Conservation (phyloP, 2,329 filamentous ascomycete species). For the Domatiomyces catenatus region DNA sequence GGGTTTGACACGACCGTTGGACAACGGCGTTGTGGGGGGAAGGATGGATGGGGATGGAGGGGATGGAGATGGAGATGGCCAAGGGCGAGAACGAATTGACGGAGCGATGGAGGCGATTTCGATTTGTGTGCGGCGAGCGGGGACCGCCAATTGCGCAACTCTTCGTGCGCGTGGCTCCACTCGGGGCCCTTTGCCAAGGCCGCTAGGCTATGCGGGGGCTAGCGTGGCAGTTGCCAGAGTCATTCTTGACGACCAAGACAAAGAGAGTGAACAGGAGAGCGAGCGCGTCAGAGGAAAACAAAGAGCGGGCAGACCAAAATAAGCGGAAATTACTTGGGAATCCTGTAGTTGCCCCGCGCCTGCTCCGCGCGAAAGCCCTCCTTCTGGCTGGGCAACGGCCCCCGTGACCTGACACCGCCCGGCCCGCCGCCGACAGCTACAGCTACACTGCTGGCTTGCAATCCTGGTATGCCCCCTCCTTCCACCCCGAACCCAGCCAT, state of each 20-base stretch:
- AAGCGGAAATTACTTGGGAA: slow-evolving; percentile 20
- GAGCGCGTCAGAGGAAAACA: too few relatives aligned
- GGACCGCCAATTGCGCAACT: background rate
- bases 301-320: too few relatives aligned
- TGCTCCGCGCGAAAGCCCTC: slow-evolving; percentile 70
- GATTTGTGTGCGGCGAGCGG: background rate
- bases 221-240: background rate
- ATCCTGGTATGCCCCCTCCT: slow-evolving; percentile 23
- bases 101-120: background rate
- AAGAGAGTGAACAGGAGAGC: background rate
- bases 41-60: too few relatives aligned
- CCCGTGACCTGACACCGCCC: slow-evolving; percentile 35
- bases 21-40: background rate
- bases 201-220: background rate
- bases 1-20: background rate
- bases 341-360: slow-evolving; percentile 38
- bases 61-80: background rate
- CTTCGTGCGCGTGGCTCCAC: background rate
- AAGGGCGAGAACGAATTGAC: background rate
- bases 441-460: slow-evolving; percentile 3
- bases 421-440: background rate
- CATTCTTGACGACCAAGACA: too few relatives aligned
- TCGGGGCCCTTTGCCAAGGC: background rate
- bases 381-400: slow-evolving; percentile 66
- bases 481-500: slow-evolving; percentile 25